Conservation (phyloP, 257 asterid species). For the Nicotiana paniculata region DNA sequence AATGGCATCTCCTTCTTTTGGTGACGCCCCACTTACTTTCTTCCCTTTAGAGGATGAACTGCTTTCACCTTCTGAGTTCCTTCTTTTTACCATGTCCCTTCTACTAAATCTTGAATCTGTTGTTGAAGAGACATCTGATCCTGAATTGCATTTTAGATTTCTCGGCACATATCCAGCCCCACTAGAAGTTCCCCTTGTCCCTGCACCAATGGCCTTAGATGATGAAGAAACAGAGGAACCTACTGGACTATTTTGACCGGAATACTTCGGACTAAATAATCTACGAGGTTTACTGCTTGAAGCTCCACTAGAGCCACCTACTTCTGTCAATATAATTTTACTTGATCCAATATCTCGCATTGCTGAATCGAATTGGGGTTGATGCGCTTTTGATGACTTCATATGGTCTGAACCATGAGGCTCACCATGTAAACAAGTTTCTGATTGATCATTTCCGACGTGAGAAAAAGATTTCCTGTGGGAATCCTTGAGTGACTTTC, state of each 20-base stretch:
- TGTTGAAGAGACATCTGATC: conserved; percentile 29
- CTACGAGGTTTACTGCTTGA: conserved; percentile 17
- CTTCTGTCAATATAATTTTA: conserved; percentile 19
- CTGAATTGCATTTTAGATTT: conserved; percentile 40
- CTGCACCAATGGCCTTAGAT: conserved; percentile 20
- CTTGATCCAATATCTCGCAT: conserved; percentile 17
- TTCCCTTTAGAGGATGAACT: conserved; percentile 39
- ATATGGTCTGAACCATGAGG: conserved; percentile 15
- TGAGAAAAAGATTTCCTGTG: conserved; percentile 28
- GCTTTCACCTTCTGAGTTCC: conserved; percentile 49
- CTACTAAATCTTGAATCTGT: conserved; percentile 31
- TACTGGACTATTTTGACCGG: conserved; percentile 1
- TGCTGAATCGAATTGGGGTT: not conserved
- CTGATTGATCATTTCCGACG: conserved; percentile 25
- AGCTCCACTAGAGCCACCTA: conserved; percentile 33
- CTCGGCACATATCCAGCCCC: conserved; percentile 29
- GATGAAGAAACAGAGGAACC: conserved; percentile 12
- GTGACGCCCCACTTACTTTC: conserved; percentile 12
- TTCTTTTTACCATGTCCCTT: conserved; percentile 24
- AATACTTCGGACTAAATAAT: not conserved
- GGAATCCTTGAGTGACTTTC: conserved; percentile 22
- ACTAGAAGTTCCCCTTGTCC: conserved; percentile 19
- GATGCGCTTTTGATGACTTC: conserved; percentile 10
- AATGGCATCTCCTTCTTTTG: conserved; percentile 12
- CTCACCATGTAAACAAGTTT: conserved; percentile 24